phyloP scores from a whole-genome alignment of 1,284 basidiomycete species.

The Ceratobasidium sp. region DNA sequence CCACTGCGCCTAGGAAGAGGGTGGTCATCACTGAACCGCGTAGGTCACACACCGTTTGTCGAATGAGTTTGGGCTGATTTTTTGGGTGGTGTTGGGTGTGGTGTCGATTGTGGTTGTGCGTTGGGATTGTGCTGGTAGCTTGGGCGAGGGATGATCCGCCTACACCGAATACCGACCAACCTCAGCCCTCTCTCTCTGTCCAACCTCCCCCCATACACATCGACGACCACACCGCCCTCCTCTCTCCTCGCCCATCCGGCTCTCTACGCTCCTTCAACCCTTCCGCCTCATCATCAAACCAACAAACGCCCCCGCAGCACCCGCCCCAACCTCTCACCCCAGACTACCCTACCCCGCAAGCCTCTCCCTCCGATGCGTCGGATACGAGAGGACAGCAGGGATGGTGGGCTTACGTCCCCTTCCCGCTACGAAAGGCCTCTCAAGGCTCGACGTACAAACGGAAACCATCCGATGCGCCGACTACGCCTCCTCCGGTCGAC shows the following conservation, averaged over 20 bases:
- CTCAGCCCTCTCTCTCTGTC: conserved; percentile 25
- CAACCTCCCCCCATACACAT: conserved; percentile 17
- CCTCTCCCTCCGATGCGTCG: conserved; percentile 55
- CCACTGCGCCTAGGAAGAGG: conserved; percentile 57
- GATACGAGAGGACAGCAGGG: conserved; percentile 51
- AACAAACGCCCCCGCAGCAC: conserved; percentile 50
- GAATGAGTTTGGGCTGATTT: conserved; percentile 6
- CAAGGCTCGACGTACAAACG: conserved; percentile 37
- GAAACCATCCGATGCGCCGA: conserved; percentile 41
- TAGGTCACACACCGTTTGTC: conserved; percentile 55
- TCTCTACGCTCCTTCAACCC: conserved; percentile 39
- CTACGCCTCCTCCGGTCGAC: conserved; percentile 42
- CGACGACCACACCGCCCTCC: conserved; percentile 33
- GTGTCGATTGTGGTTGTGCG: conserved; percentile 34
- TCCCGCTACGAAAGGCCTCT: conserved; percentile 47
- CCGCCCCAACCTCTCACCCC: conserved; percentile 48
- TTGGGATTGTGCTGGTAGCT: conserved; percentile 57
- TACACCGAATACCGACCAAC: conserved; percentile 65
- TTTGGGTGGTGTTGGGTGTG: conserved; percentile 1
- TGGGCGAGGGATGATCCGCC: conserved; percentile 85
- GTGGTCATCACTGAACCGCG: conserved; percentile 76
- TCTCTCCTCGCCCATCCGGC: conserved; percentile 42
- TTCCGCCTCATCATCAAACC: conserved; percentile 45
- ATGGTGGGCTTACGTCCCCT: conserved; percentile 41
- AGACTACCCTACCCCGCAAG: conserved; percentile 62